phyloP scores from a whole-genome alignment of 345 rosid genomes.

The Hibiscus trionum region DNA sequence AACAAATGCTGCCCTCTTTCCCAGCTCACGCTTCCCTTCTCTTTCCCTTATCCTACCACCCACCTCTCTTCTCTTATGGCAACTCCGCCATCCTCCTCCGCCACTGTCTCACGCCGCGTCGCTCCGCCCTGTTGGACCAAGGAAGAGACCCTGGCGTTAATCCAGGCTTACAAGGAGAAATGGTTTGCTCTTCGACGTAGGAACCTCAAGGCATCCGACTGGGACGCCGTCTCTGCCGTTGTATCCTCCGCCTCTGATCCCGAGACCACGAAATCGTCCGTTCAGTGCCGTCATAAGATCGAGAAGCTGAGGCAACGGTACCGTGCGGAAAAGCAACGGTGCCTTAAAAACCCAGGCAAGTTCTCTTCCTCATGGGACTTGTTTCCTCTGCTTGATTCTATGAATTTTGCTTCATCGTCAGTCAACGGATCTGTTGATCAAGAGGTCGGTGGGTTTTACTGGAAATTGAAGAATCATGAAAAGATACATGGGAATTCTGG shows the following conservation, averaged over 20 bases:
- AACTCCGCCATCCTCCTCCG: constrained; percentile 10
- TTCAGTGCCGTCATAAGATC: constrained; percentile 74
- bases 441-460: constrained; percentile 22
- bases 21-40: constrained; percentile 1
- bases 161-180: constrained; percentile 50
- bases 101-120: constrained; percentile 28
- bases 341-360: constrained; percentile 43
- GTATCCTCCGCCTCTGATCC: constrained; percentile 31
- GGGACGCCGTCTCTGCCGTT: constrained; percentile 51
- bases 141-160: constrained; percentile 50
- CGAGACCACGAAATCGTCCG: constrained; percentile 35
- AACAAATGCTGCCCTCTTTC: constrained; percentile 7
- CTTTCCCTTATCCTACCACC: constrained; percentile 2
- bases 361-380: constrained; percentile 64
- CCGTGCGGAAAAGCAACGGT: constrained; percentile 61
- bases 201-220: constrained; percentile 58
- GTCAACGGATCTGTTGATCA: constrained; percentile 25
- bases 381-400: constrained; percentile 56
- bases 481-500: constrained; percentile 27
- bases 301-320: constrained; percentile 72
- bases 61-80: constrained; percentile 16
- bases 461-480: constrained; percentile 24
- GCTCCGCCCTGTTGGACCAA: constrained; percentile 75
- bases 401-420: constrained; percentile 42
- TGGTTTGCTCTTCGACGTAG: constrained; percentile 65